These are phyloP conservation scores for Oryza rufipogon DNA, from an alignment of 176 grass and related monocot species.

Conservation along the genomic window DNA sequence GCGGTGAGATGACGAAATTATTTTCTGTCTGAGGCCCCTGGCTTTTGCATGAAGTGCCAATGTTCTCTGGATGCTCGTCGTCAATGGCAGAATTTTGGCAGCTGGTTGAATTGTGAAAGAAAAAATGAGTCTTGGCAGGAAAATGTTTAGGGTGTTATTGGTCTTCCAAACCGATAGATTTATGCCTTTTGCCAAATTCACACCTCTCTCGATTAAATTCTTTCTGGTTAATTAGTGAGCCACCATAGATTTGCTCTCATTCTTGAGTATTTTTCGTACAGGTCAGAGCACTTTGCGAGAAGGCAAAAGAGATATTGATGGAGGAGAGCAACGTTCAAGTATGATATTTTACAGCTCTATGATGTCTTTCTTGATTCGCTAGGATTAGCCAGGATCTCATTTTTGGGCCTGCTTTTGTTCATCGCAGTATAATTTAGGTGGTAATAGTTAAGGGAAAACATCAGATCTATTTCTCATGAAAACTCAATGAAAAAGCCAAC, in stretches of 20 bases:
- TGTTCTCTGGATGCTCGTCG: background rate
- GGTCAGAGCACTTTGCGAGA: conserved; percentile 89
- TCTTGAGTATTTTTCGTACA: conserved; percentile 8
- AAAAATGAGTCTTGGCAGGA: background rate
- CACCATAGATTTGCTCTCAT: conserved; percentile 10
- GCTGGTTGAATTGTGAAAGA: background rate
- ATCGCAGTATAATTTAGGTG: background rate
- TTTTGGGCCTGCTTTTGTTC: background rate
- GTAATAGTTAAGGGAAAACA: background rate
- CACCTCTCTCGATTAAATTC: background rate
- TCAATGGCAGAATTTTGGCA: background rate
- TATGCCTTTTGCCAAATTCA: background rate
- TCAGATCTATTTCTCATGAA: background rate
- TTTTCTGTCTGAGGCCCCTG: background rate
- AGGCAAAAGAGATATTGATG: conserved; percentile 98
- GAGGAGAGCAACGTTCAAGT: conserved; percentile 98
- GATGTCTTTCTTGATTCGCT: background rate
- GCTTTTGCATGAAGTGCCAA: background rate
- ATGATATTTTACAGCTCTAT: conserved; percentile 14
- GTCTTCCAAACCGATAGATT: background rate
- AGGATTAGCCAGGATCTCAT: background rate
- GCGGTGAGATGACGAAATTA: background rate
- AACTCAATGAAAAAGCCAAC: background rate
- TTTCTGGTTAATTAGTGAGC: background rate
- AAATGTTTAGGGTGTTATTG: background rate